Percentiles rank a stretch among this genome's conserved stretches.
These are phyloP conservation scores for Sporothrix sp. DNA, from an alignment of 2,329 filamentous ascomycete species.

Conservation along the genomic window DNA sequence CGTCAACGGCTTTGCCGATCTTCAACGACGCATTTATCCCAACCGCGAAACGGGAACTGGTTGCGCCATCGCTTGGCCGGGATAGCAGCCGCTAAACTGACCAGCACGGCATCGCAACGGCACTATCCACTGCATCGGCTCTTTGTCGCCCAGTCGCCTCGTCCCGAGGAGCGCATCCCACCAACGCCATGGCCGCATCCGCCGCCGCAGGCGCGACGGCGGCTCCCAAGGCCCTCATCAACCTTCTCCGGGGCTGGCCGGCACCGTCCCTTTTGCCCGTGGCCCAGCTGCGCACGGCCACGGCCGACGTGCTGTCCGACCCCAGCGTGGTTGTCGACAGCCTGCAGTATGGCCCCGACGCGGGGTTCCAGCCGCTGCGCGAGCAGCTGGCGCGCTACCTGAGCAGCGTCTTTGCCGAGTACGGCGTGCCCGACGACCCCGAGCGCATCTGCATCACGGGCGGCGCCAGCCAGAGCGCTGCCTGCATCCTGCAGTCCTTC, in stretches of 20 bases:
- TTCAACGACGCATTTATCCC: too few relatives aligned
- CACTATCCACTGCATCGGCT: too few relatives aligned
- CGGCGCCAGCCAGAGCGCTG: slow-evolving; percentile 75
- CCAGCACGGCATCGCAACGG: background rate
- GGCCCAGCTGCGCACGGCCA: slow-evolving; percentile 49
- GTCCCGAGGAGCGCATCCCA: background rate
- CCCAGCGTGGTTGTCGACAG: slow-evolving; percentile 45
- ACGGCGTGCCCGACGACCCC: slow-evolving; percentile 26
- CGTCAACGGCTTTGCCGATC: too few relatives aligned
- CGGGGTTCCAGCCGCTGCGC: slow-evolving; percentile 62
- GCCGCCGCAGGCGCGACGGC: background rate
- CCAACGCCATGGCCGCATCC: background rate
- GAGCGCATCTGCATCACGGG: slow-evolving; percentile 71
- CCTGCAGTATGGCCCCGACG: slow-evolving; percentile 72
- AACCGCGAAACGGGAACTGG: too few relatives aligned
- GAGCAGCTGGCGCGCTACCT: slow-evolving; percentile 63
- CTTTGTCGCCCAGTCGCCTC: background rate
- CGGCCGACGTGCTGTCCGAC: slow-evolving; percentile 51
- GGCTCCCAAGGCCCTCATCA: slow-evolving; percentile 36
- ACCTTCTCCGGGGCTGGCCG: slow-evolving; percentile 62
- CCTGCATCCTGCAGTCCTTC: slow-evolving; percentile 66
- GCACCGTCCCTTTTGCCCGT: slow-evolving; percentile 53
- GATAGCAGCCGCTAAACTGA: background rate
- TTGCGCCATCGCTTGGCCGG: too few relatives aligned
- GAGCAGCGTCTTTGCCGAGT: slow-evolving; percentile 43